Evolutionary conservation across 345 rosid genomes (phyloP), one percentile per base, ranked within the genome.

Genomic region (Citrus glauca): DNA sequence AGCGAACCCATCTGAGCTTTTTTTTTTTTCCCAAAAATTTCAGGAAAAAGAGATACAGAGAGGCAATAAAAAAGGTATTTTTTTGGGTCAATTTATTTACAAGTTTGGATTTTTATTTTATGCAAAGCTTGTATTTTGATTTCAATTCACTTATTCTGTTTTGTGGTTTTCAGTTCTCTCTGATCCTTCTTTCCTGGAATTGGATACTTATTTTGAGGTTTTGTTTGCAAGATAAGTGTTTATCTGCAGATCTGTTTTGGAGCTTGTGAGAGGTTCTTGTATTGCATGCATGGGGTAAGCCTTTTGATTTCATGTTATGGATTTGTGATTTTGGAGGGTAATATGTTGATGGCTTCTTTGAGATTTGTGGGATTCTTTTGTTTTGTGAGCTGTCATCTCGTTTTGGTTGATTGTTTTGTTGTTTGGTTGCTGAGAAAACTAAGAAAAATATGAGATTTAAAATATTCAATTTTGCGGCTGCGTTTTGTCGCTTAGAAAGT

Each of bases 221-320:
- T 71, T 59, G 64, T 33, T 76, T 75, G 45, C 73, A 27, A 20
- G 28, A 14, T 57, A 68, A 42, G 6, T 35, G 19, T 20, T 30
- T 27, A 33, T 69, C 77, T 53, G 77, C 76, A 82, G 94, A 89
- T 90, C 92, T 81, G 45, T 74, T 68, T 61, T 74, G 72, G 30
- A 33, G 76, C 84, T 80, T 73, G 38, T 75, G 77, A 70, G 83
- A 78, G 73, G 9, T 74, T 57, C 68, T 33, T 64, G 35, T 56
- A 66, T 81, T 87, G 86, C 83, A 82, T 87, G 92, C 85, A 92
- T 92, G 97, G 97, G 97, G 97, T 92, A 84, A 79, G 89, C 71
- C 8, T 72, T 85, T 74, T 81, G 78, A 63, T 22, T 82, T 75
- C 65, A 5, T 7, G 80, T 75, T 62, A 35, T 76, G 62, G 74